Conservation (phyloP, 768 basidiomycete species). For the Pulveroboletus ravenelii region DNA sequence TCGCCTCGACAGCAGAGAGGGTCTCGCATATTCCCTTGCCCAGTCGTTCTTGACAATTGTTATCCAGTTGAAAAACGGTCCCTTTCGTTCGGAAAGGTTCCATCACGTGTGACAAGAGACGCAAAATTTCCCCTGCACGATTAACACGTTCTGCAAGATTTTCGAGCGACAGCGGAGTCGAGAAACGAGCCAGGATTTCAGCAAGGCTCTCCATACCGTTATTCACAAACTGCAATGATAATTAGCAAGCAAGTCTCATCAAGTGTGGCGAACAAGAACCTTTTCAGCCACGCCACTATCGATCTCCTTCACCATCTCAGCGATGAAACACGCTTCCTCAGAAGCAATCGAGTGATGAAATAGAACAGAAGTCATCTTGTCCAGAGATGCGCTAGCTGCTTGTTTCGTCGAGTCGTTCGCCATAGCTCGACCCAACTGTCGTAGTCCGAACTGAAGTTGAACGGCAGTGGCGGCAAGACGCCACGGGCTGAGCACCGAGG, state of each 20-base stretch:
- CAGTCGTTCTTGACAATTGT: constrained; percentile 51
- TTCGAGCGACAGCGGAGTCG: constrained; percentile 22
- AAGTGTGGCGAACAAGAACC: constrained; percentile 33
- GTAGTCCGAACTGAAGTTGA: constrained; percentile 69
- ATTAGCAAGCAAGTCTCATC: neutral
- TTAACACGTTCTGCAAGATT: constrained; percentile 40
- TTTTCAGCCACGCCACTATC: constrained; percentile 63
- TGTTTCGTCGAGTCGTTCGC: constrained; percentile 47
- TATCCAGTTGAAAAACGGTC: constrained; percentile 45
- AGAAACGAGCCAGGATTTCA: constrained; percentile 43
- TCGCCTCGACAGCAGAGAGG: constrained; percentile 40
- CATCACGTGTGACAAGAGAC: constrained; percentile 63
- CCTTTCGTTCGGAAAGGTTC: constrained; percentile 54
- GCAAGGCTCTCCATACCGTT: constrained; percentile 65
- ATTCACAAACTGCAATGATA: constrained; percentile 56
- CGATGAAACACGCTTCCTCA: constrained; percentile 79
- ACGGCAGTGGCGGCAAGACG: constrained; percentile 78
- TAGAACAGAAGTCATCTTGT: constrained; percentile 60
- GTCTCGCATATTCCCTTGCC: constrained; percentile 45
- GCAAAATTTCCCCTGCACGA: constrained; percentile 62
- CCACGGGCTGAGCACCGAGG: constrained; percentile 74
- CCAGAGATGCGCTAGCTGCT: constrained; percentile 57
- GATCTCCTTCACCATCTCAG: constrained; percentile 74
- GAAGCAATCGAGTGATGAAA: constrained; percentile 71
- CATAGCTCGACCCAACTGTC: constrained; percentile 67